Evolutionary conservation across 2,329 filamentous ascomycete species (phyloP).

Genomic region (Trichoderma sp.): DNA sequence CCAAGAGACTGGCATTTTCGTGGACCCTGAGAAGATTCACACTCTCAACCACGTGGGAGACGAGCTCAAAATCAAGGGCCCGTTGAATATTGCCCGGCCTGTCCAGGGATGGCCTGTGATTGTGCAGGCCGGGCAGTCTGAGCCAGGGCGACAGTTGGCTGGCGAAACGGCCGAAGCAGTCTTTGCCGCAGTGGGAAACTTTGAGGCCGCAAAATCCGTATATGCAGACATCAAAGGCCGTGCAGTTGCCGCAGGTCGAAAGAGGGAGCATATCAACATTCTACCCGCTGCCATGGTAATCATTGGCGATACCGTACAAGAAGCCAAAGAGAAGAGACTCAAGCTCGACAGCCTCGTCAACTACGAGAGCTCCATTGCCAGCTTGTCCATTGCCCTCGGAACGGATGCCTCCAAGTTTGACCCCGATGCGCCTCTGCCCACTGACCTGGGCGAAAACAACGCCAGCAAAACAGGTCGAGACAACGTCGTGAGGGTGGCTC

Average conservation of each 20-base stretch:
- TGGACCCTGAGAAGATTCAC: conserved; percentile 58
- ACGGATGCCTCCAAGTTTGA: conserved; percentile 53
- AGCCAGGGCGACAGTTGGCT: conserved; percentile 55
- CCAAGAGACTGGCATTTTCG: conserved; percentile 50
- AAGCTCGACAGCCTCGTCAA: conserved; percentile 56
- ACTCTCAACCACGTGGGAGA: conserved; percentile 51
- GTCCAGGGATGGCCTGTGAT: conserved; percentile 61
- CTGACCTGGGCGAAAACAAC: conserved; percentile 56
- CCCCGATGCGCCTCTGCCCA: conserved; percentile 53
- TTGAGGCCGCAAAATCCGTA: conserved; percentile 51
- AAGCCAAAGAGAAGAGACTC: conserved; percentile 53
- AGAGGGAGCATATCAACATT: conserved; percentile 53
- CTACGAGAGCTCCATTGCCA: conserved; percentile 58
- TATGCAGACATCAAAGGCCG: conserved; percentile 57
- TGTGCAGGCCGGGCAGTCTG: conserved; percentile 58
- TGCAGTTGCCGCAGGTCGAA: conserved; percentile 49
- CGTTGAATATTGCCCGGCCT: conserved; percentile 56
- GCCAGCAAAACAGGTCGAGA: conserved; percentile 55
- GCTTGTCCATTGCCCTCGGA: conserved; percentile 53
- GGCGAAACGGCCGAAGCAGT: conserved; percentile 58
- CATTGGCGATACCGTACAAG: conserved; percentile 53
- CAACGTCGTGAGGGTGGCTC: conserved; percentile 49
- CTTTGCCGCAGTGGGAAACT: conserved; percentile 53
- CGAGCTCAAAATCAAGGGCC: conserved; percentile 51
- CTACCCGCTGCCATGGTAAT: conserved; percentile 56